Base-by-base conservation (phyloP, 257 asterid genomes). In the Cinchona pubescens region DNA sequence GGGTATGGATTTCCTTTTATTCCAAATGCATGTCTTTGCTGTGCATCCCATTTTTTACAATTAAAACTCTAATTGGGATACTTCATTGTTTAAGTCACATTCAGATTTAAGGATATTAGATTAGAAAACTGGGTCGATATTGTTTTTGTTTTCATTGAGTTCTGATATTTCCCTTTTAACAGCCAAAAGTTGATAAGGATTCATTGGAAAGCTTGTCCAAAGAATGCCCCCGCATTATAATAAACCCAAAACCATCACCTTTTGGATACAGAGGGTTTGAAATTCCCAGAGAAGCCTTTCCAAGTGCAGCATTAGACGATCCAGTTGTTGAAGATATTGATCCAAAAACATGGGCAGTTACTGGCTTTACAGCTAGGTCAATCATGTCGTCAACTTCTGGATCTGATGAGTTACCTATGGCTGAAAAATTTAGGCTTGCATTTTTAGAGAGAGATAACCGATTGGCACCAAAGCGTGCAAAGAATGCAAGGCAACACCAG, bases 391-490 rank as follows among this genome's bases (percentile, higher is more conserved):
- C 84, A 42, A 85, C 69, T 58, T 37, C 86, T 38, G 68, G 43
- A 62, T 67, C 86, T 18, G 76, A 79, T 43, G 98, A 92, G 69
- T 76, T 94, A 29, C 82, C 99, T 0, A 65, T 92, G 35, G 98
- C 99, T n/a, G 98, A 94, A 64, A 92, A 93, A 65, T 94, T 94
- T 78, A 87, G 98, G 87, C 88, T 89, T 70, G 99, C 99, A 4
- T 94, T 89, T 79, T 34, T 86, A 23, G 99, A 92, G 79, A 92
- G 99, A 80, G 99, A 94, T 72, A 90, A 80, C 23, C 92, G 97
- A 55, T 80, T 94, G 78, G 99, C 99, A 7, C 97, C 99, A 60
- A 94, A 94, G 85, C 89, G 99, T 45, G 99, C 99, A 5, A 94
- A 94, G 83, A 94, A 94, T 29, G 95, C 93, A 5, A 86, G 99